Base-by-base conservation (phyloP, 1,139 yeast genomes). In the Geotrichum europaeum region DNA sequence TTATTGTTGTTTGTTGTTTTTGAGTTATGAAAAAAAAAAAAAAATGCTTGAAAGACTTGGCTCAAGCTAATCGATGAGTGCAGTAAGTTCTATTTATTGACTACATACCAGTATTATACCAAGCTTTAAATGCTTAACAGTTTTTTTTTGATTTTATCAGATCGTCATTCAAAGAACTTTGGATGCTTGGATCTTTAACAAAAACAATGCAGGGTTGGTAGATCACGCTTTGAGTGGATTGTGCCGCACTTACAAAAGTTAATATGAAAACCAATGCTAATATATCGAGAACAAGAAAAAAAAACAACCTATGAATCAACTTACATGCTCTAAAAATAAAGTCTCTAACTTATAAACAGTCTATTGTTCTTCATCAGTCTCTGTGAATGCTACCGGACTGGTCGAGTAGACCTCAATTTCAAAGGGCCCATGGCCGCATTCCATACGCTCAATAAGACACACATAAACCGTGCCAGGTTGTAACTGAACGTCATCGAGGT, bases 401-500 rank as follows among this genome's bases (percentile, higher is more conserved):
- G 62, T 61, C 3, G 70, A 65, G 47, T 65, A 61, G 9, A 65
- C 57, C 20, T 58, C 52, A 18, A 69, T 43, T 40, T 60, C 57
- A 51, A 69, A 62, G 13, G 55, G 22, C 15, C 73, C 73, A 45
- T 61, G 49, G 10, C 73, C 73, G 10, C 71, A 65, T 59, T 70
- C 73, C 72, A 70, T 70, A 9, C 73, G 64, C 56, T 70, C 73
- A 13, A 69, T 64, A 15, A 67, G 59, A 13, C 65, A 63, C 9
- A 63, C 57, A 53, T 69, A 69, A 3, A 53, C 50, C 7, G 49
- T 40, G 43, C 55, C 59, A 12, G 65, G 58, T 9, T 56, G 51
- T 13, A 66, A 55, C 50, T 49, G 54, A 3, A 66, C 58, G 6
- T 53, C 71, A 55, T 80, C 81, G 13, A 80, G 66, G 66, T 74